These are phyloP conservation scores for Trichoderma brevicompactum DNA, from an alignment of 2,329 filamentous ascomycete species.

Conservation along the genomic window DNA sequence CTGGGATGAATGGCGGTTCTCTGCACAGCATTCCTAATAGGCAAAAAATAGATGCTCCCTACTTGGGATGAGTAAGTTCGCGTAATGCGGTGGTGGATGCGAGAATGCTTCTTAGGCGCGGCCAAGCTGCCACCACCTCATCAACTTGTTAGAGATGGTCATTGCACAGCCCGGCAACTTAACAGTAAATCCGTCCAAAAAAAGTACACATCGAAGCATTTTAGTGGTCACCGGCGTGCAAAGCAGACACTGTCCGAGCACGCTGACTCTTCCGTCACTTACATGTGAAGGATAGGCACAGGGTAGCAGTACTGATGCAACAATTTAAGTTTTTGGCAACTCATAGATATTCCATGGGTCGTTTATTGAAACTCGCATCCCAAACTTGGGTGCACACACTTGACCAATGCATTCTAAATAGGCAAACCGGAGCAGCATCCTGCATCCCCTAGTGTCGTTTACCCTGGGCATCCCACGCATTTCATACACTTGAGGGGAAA, in stretches of 20 bases:
- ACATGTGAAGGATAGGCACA: too few relatives aligned
- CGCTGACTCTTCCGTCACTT: too few relatives aligned
- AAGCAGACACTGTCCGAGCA: too few relatives aligned
- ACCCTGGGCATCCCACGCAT: background rate
- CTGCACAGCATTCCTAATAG: background rate
- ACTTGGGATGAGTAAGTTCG: background rate
- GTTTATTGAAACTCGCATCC: background rate
- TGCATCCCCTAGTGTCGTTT: conserved; percentile 6
- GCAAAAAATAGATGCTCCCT: background rate
- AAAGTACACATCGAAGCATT: background rate
- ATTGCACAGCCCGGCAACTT: background rate
- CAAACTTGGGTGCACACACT: background rate
- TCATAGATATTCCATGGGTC: background rate
- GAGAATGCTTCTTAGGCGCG: background rate
- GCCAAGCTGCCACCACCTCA: background rate
- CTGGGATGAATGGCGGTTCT: too few relatives aligned
- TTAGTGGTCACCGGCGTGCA: background rate
- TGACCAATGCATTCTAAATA: conserved; percentile 2
- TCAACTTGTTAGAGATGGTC: background rate
- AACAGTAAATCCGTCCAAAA: background rate
- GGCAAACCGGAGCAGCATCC: conserved; percentile 11
- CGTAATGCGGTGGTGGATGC: background rate
- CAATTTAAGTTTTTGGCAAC: too few relatives aligned
- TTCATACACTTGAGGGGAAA: background rate
- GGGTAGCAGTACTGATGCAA: too few relatives aligned